Conservation (phyloP, 495 filamentous ascomycete species). For the Annulohypoxylon maeteangense region DNA sequence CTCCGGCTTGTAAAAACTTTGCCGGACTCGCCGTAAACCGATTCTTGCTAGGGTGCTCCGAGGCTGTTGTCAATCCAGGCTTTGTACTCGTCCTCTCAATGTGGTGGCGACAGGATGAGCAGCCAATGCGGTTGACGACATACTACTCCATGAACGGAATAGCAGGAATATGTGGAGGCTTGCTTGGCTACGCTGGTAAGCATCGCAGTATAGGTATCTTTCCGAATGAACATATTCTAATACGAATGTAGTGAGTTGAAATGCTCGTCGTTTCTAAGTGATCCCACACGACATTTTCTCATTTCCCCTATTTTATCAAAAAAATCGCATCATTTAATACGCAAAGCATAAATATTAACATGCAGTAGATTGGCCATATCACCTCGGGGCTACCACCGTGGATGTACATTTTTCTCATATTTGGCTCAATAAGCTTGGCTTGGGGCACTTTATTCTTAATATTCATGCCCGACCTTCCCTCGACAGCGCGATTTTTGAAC, state of each 20-base stretch:
- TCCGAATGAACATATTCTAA: conserved; percentile 5
- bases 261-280: not conserved
- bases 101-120: conserved; percentile 66
- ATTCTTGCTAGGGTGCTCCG: conserved; percentile 65
- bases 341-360: conserved; percentile 9
- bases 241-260: not conserved
- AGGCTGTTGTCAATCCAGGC: conserved; percentile 66
- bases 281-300: not conserved
- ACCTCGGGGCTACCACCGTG: conserved; percentile 52
- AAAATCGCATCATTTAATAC: too few species aligned
- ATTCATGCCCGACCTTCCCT: conserved; percentile 68
- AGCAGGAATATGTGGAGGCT: conserved; percentile 65
- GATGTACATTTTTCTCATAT: conserved; percentile 62
- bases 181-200: conserved; percentile 62
- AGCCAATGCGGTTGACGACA: conserved; percentile 63
- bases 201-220: not conserved
- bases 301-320: not conserved
- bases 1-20: conserved; percentile 63
- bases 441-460: conserved; percentile 67
- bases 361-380: conserved; percentile 56
- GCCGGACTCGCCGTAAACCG: conserved; percentile 60
- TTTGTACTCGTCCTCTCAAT: conserved; percentile 67
- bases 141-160: conserved; percentile 69
- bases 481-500: conserved; percentile 63
- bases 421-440: conserved; percentile 60